A percentile compares a stretch with the other conserved stretches of the same genome.
These are phyloP conservation scores for Diaporthe eres DNA, from an alignment of 2,329 filamentous ascomycete species.

Conservation along the genomic window DNA sequence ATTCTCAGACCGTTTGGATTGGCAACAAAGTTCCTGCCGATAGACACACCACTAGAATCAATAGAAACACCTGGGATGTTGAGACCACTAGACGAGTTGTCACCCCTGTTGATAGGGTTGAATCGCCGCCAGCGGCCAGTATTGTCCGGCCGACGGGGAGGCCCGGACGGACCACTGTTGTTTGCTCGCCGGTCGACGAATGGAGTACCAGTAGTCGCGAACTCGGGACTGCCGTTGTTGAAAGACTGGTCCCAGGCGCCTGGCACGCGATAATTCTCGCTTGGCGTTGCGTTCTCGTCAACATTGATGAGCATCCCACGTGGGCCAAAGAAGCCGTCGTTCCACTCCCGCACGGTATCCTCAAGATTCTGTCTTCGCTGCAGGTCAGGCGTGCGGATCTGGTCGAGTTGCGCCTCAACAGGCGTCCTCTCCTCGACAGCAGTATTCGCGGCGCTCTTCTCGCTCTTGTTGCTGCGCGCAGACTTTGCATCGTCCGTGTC, in stretches of 20 bases:
- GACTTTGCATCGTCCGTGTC: constrained; percentile 47
- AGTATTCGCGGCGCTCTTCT: constrained; percentile 38
- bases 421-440: constrained; percentile 47
- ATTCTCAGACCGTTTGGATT: constrained; percentile 62
- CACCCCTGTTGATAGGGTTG: constrained; percentile 42
- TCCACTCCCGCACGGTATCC: constrained; percentile 67
- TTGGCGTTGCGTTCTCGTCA: constrained; percentile 40
- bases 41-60: constrained; percentile 59
- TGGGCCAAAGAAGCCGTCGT: constrained; percentile 68
- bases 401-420: constrained; percentile 59
- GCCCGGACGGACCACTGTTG: constrained; percentile 23
- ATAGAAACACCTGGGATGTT: constrained; percentile 57
- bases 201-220: background rate
- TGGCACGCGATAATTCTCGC: constrained; percentile 47
- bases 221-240: constrained; percentile 43
- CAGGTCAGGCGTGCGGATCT: constrained; percentile 50
- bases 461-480: constrained; percentile 8
- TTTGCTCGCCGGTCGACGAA: constrained; percentile 30
- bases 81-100: constrained; percentile 46
- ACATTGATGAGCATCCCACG: constrained; percentile 61
- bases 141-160: constrained; percentile 35
- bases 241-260: constrained; percentile 52
- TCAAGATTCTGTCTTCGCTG: constrained; percentile 52
- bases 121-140: constrained; percentile 39
- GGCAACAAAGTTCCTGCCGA: constrained; percentile 59